Evolutionary conservation across 2,329 filamentous ascomycete genomes (phyloP), one percentile per base, ranked within the genome.

Genomic region (Ampelomyces quisqualis): DNA sequence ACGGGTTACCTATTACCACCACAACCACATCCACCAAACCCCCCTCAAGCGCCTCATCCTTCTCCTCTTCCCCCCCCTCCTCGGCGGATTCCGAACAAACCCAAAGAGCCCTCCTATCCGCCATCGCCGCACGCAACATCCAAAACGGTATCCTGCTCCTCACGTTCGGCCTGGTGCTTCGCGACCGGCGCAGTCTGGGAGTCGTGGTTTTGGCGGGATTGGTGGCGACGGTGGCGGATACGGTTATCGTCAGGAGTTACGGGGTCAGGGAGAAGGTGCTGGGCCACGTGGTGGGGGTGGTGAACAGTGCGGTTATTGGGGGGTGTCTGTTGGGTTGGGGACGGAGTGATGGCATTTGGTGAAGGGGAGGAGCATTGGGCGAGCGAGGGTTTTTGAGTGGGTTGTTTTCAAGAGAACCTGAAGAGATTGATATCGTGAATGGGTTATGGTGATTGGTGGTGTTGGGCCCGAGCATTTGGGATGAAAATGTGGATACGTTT

Each of bases 311-410:
- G 7, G 50, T 47, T 1, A 49, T 58, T 18, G 55, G 55, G 3
- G 55, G 55, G 2, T 57, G 51, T 31, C 33, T 58, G 38, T 21
- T 58, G 11, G 57, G 55, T 31, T 58, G 55, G 55, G 43, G 53
- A 7, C 40, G 53, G 9, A 39, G 49, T 6, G 55, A 57, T 19
- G 38, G 46, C 9, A 18, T 55, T 31, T 57, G 53, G 55, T 57
- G 13, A 29, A 29, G 14, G 10, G 27, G n/a, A n/a, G n/a, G n/a
- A n/a, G n/a, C n/a, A n/a, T n/a, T n/a, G n/a, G n/a, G n/a, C n/a
- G n/a, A n/a, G n/a, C n/a, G n/a, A n/a, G n/a, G n/a, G n/a, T n/a
- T n/a, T n/a, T n/a, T n/a, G n/a, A n/a, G n/a, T n/a, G n/a, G n/a
- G n/a, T n/a, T n/a, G n/a, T n/a, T n/a, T n/a, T n/a, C n/a, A n/a